These are phyloP conservation scores for Clathrus columnatus DNA, from an alignment of 768 basidiomycete species.

Conservation along the genomic window DNA sequence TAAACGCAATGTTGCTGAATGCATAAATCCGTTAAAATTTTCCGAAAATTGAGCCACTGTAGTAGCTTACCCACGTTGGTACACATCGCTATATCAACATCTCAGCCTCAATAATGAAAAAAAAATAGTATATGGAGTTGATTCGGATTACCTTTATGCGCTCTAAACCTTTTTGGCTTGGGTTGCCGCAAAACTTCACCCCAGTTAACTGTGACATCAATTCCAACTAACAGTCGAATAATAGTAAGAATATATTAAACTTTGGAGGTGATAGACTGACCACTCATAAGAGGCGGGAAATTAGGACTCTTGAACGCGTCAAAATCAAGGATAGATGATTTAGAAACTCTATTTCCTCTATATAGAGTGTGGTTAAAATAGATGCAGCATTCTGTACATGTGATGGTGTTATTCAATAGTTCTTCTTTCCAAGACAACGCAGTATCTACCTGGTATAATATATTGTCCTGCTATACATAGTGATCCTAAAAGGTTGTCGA, in stretches of 20 bases:
- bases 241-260: not conserved
- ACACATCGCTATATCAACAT: slow-evolving; percentile 51
- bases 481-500: slow-evolving; percentile 87
- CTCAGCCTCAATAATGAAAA: not conserved
- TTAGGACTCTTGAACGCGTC: slow-evolving; percentile 83
- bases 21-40: slow-evolving; percentile 16
- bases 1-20: slow-evolving; percentile 67
- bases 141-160: slow-evolving; percentile 59
- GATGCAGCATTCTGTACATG: slow-evolving; percentile 63
- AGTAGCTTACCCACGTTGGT: slow-evolving; percentile 62
- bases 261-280: slow-evolving; percentile 26
- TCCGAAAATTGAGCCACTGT: not conserved
- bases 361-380: slow-evolving; percentile 88
- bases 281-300: slow-evolving; percentile 72
- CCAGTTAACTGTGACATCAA: slow-evolving; percentile 88
- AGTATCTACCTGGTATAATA: slow-evolving; percentile 69
- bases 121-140: not conserved
- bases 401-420: not conserved
- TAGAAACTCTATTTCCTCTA: slow-evolving; percentile 79
- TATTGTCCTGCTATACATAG: slow-evolving; percentile 85
- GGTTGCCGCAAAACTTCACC: slow-evolving; percentile 79
- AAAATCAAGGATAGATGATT: slow-evolving; percentile 73
- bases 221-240: slow-evolving; percentile 59
- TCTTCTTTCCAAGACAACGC: not conserved
- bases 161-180: slow-evolving; percentile 65